These are phyloP conservation scores for Tulasnella calospora DNA, from an alignment of 768 basidiomycete genomes.

Conservation along the genomic window DNA sequence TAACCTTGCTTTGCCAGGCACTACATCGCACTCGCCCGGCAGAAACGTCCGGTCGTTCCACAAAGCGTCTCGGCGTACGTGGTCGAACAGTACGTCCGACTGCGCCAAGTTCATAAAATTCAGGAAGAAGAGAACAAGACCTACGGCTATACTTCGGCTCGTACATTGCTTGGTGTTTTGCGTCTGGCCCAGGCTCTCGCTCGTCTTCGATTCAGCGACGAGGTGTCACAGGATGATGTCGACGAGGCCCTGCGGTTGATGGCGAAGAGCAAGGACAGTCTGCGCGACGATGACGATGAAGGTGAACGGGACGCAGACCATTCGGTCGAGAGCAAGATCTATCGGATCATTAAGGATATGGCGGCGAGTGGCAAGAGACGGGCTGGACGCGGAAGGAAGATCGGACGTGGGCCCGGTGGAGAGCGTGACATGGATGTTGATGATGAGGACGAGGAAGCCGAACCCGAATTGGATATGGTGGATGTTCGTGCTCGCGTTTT, in stretches of 20 bases:
- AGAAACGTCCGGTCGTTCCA: constrained; percentile 85
- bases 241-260: constrained; percentile 95
- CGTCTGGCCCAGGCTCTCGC: constrained; percentile 94
- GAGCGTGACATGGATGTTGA: constrained; percentile 68
- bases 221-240: constrained; percentile 80
- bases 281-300: constrained; percentile 72
- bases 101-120: constrained; percentile 88
- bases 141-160: constrained; percentile 91
- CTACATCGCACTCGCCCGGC: constrained; percentile 89
- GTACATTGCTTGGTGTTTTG: constrained; percentile 89
- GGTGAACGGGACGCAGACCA: constrained; percentile 65
- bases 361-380: constrained; percentile 34
- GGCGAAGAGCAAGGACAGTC: constrained; percentile 91
- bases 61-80: constrained; percentile 84
- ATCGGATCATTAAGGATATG: constrained; percentile 88
- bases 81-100: constrained; percentile 90
- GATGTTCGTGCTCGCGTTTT: constrained; percentile 84
- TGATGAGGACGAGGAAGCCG: constrained; percentile 54
- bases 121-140: constrained; percentile 83
- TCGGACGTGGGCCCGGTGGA: constrained; percentile 66
- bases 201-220: constrained; percentile 76
- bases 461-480: constrained; percentile 70
- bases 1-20: constrained; percentile 49
- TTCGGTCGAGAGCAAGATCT: constrained; percentile 78
- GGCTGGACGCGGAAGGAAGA: constrained; percentile 37